phyloP scores from a whole-genome alignment of 73 alveolate genomes.

The Paramecium tetraurelia region DNA sequence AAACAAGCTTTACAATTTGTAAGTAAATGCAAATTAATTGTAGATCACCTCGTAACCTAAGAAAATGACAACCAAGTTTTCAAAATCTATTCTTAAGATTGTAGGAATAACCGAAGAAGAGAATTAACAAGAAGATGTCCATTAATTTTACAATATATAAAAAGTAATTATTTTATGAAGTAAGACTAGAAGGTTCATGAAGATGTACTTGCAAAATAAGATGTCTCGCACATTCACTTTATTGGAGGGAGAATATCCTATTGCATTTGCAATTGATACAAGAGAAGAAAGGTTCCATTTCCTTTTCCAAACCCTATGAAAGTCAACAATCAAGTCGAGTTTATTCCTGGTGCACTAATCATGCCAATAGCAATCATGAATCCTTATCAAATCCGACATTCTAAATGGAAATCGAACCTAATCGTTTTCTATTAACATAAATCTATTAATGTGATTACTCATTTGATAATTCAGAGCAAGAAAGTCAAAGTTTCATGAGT shows the following conservation, averaged over 20 bases:
- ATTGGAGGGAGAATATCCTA: background rate
- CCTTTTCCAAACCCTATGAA: background rate
- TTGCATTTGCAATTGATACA: background rate
- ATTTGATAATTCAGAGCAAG: background rate
- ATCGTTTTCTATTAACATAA: background rate
- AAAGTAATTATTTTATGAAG: conserved; percentile 39
- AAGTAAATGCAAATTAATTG: background rate
- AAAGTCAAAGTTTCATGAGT: background rate
- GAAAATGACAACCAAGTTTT: background rate
- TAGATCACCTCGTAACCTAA: background rate
- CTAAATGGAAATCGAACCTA: background rate
- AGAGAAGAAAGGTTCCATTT: background rate
- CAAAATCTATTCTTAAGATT: background rate
- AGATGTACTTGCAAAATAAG: conserved; percentile 35
- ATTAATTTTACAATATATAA: background rate
- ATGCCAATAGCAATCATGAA: conserved; percentile 18
- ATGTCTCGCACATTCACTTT: background rate
- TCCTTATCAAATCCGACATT: background rate
- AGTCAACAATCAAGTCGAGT: conserved; percentile 8
- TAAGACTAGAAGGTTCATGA: conserved; percentile 47
- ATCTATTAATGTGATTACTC: background rate
- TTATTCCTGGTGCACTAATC: background rate
- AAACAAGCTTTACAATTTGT: conserved; percentile 2
- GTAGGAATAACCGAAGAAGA: conserved; percentile 34
- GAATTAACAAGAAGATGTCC: background rate